These are phyloP conservation scores for Cyberlindnera mrakii DNA, from an alignment of 805 yeast genomes.

Conservation along the genomic window DNA sequence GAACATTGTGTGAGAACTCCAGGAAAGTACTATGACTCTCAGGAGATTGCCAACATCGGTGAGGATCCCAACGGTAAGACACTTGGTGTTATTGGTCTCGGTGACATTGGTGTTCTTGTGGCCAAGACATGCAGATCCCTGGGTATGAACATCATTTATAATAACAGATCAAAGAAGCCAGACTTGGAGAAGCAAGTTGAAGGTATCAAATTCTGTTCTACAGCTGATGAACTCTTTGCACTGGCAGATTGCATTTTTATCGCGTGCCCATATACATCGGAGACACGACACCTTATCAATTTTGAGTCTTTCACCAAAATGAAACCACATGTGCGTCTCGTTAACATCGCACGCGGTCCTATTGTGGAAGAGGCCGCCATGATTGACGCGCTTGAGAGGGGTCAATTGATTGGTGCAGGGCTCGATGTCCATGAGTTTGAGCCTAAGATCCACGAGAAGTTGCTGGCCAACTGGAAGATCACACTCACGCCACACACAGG, in stretches of 20 bases:
- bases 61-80: slow-evolving; percentile 37
- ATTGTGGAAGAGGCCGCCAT: slow-evolving; percentile 34
- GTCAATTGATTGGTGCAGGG: slow-evolving; percentile 37
- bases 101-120: slow-evolving; percentile 39
- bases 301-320: slow-evolving; percentile 22
- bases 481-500: slow-evolving; percentile 35
- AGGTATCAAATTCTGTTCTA: slow-evolving; percentile 26
- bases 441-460: slow-evolving; percentile 29
- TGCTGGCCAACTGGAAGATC: slow-evolving; percentile 29
- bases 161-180: slow-evolving; percentile 30
- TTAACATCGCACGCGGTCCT: slow-evolving; percentile 36
- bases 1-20: slow-evolving; percentile 32
- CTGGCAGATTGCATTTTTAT: slow-evolving; percentile 29
- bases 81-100: slow-evolving; percentile 42
- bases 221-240: slow-evolving; percentile 23
- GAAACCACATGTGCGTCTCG: slow-evolving; percentile 26
- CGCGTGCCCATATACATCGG: slow-evolving; percentile 33
- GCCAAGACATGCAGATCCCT: slow-evolving; percentile 36
- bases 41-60: slow-evolving; percentile 26
- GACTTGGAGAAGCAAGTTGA: slow-evolving; percentile 30
- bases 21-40: slow-evolving; percentile 28
- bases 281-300: slow-evolving; percentile 33
- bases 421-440: slow-evolving; percentile 39
- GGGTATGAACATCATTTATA: slow-evolving; percentile 39
- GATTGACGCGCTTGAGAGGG: slow-evolving; percentile 33